These are phyloP conservation scores for Bombardia bombarda DNA, from an alignment of 495 filamentous ascomycete species.

Conservation along the genomic window DNA sequence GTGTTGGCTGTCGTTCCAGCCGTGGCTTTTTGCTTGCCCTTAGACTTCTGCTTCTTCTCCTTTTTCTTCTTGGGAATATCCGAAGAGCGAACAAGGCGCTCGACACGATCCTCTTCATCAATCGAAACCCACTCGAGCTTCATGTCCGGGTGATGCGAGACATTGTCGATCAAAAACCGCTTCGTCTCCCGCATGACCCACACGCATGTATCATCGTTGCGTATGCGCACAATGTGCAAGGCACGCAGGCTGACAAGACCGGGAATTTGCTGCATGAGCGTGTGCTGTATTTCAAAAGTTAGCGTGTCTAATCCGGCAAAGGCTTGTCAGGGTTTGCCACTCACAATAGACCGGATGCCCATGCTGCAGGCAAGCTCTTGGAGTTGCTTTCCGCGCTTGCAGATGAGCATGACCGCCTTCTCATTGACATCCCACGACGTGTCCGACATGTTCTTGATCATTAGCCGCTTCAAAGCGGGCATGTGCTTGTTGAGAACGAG, in stretches of 20 bases:
- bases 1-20: slow-evolving; percentile 2
- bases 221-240: slow-evolving; percentile 43
- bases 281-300: slow-evolving; percentile 28
- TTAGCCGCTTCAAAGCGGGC: slow-evolving; percentile 30
- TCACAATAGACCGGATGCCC: slow-evolving; percentile 42
- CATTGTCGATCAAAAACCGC: slow-evolving; percentile 44
- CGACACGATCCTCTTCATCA: slow-evolving; percentile 32
- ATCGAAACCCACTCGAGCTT: slow-evolving; percentile 48
- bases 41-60: slow-evolving; percentile 13
- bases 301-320: background rate
- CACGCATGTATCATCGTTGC: slow-evolving; percentile 41
- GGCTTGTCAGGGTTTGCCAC: slow-evolving; percentile 10
- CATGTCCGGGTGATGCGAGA: slow-evolving; percentile 40
- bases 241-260: slow-evolving; percentile 40
- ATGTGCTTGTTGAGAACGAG: slow-evolving; percentile 42
- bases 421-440: slow-evolving; percentile 47
- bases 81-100: slow-evolving; percentile 30
- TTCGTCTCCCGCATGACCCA: slow-evolving; percentile 42
- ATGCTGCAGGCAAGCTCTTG: slow-evolving; percentile 48
- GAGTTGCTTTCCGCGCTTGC: slow-evolving; percentile 35
- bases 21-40: slow-evolving; percentile 23
- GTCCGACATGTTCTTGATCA: slow-evolving; percentile 44
- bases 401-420: slow-evolving; percentile 40
- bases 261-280: slow-evolving; percentile 42
- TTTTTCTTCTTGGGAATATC: slow-evolving; percentile 18